These are phyloP conservation scores for Candida namnaoensis DNA, from an alignment of 805 yeast genomes.

Conservation along the genomic window DNA sequence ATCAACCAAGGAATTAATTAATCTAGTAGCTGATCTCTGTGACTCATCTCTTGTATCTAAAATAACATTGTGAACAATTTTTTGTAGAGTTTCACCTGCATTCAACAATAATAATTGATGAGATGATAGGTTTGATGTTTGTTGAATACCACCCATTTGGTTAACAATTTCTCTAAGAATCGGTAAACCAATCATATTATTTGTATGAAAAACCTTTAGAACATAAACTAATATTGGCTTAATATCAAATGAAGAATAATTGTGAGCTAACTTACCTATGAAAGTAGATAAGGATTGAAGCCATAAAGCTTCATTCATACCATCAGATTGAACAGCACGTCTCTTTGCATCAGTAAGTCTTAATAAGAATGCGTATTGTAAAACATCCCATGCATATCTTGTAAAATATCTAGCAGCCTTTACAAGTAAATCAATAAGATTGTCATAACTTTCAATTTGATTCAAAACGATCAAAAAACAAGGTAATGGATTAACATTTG, in stretches of 20 bases:
- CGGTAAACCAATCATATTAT: constrained; percentile 51
- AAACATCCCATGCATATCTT: constrained; percentile 75
- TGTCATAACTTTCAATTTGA: constrained; percentile 89
- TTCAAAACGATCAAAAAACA: constrained; percentile 61
- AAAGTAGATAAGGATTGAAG: constrained; percentile 74
- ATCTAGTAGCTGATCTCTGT: constrained; percentile 34
- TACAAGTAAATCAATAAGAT: constrained; percentile 69
- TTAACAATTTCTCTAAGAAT: constrained; percentile 59
- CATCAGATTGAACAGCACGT: constrained; percentile 62
- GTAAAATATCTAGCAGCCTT: constrained; percentile 72
- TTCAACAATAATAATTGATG: constrained; percentile 59
- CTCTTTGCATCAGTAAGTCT: constrained; percentile 60
- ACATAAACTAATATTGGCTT: constrained; percentile 52
- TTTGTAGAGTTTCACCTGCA: constrained; percentile 51
- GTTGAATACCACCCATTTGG: constrained; percentile 74
- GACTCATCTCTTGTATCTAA: constrained; percentile 39
- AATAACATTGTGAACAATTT: constrained; percentile 47
- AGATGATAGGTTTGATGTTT: constrained; percentile 56
- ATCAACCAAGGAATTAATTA: constrained; percentile 37
- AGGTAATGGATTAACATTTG: constrained; percentile 73
- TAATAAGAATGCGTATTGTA: constrained; percentile 64
- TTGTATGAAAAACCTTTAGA: constrained; percentile 52
- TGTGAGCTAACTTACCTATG: constrained; percentile 60
- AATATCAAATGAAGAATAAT: constrained; percentile 47
- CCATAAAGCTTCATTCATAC: constrained; percentile 79